Evolutionary conservation across 768 basidiomycete species (phyloP), one percentile per base, ranked within the genome.

Genomic region (Psilocybe azurescens): DNA sequence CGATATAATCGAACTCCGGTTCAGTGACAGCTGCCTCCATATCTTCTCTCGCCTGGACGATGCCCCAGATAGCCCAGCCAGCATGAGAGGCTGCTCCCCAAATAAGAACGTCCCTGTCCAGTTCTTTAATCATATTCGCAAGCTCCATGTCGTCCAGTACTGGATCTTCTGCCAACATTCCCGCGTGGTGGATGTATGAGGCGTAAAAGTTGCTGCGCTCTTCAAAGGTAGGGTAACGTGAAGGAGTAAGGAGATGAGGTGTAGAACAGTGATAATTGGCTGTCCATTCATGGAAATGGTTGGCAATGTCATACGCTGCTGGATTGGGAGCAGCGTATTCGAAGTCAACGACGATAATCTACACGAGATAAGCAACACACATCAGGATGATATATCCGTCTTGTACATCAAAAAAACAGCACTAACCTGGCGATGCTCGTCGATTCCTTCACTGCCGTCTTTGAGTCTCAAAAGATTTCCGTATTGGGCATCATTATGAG

Each of bases 261-360:
- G 80, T 83, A 4, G 83, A 70, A 39, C 80, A 81, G 71, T 93
- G 90, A 74, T 99, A 99, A 75, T 97, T 84, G 14, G 94, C 90
- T 18, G 93, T 93, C 97, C 97, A 99, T 77, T 99, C 97, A 71
- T 93, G 90, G 77, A 96, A 97, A 75, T 97, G 95, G 74, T 97
- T 97, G 59, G 92, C 97, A 67, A 99, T 95, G 72, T 99, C 97
- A 75, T 89, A 97, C 3, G 94, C 93, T 3, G 95, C 88, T 28
- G 96, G 90, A 71, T 98, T 99, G 4, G 93, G 90, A 0, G 89
- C 84, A 13, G 97, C 94, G 72, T 99, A 99, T 78, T 99, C 97
- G 72, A 98, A 99, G 77, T 99, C 97, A 65, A 97, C 95, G 38
- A 97, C 93, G 72, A 97, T 92, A 64, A 97, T 88, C 92, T 96